A percentile compares a stretch with the other conserved stretches of the same genome.
Evolutionary conservation across 73 alveolate species (phyloP).

Genomic region (Paramecium sexaurelia): DNA sequence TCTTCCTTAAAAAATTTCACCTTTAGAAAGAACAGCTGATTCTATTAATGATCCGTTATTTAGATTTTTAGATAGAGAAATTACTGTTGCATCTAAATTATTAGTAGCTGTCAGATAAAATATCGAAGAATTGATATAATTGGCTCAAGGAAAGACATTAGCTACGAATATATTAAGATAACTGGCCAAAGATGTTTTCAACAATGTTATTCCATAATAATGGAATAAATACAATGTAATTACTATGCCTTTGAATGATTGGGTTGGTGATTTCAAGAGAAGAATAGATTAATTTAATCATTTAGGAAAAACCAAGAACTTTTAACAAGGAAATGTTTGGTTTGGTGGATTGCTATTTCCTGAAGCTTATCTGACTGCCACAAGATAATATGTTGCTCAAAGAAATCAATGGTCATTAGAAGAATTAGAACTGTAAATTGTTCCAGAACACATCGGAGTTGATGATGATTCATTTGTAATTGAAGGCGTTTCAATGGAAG

Average conservation of each 20-base stretch:
- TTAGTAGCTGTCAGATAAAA: slow-evolving; percentile 81
- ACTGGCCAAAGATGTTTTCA: slow-evolving; percentile 86
- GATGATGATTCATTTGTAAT: slow-evolving; percentile 83
- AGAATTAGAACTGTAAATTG: slow-evolving; percentile 87
- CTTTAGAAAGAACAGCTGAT: slow-evolving; percentile 81
- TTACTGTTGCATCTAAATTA: slow-evolving; percentile 87
- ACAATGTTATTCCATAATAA: slow-evolving; percentile 89
- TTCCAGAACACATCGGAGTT: slow-evolving; percentile 68
- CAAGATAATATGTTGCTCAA: slow-evolving; percentile 95
- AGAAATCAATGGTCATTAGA: slow-evolving; percentile 89
- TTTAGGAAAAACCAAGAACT: slow-evolving; percentile 65
- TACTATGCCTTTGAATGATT: slow-evolving; percentile 91
- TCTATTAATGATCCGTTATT: slow-evolving; percentile 91
- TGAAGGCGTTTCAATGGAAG: slow-evolving; percentile 90
- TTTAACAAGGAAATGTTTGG: slow-evolving; percentile 88
- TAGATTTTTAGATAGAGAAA: slow-evolving; percentile 97
- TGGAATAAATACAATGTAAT: slow-evolving; percentile 92
- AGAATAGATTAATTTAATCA: slow-evolving; percentile 87
- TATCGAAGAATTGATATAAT: slow-evolving; percentile 77
- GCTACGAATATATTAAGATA: slow-evolving; percentile 88
- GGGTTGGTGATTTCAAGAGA: slow-evolving; percentile 94
- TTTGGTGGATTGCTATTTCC: slow-evolving; percentile 99
- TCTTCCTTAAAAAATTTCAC: slow-evolving; percentile 77
- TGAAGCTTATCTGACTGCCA: slow-evolving; percentile 99
- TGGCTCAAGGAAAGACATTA: slow-evolving; percentile 89